phyloP scores from a whole-genome alignment of 805 yeast species.

The Nakazawaea ernobii region DNA sequence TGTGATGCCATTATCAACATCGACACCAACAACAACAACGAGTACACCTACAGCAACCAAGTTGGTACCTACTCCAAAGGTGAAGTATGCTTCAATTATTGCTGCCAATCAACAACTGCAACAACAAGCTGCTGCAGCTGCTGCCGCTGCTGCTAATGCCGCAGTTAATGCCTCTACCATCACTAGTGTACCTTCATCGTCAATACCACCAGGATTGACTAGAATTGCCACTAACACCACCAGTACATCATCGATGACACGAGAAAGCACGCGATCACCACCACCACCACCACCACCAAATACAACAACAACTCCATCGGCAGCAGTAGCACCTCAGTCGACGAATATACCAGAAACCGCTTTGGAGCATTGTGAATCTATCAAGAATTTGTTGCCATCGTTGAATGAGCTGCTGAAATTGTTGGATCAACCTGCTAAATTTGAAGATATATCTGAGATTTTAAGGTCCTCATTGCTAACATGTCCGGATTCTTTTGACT shows the following conservation, averaged over 20 bases:
- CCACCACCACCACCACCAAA: neutral
- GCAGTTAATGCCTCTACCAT: conserved; percentile 12
- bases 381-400: conserved; percentile 5
- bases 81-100: conserved; percentile 5
- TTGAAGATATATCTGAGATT: conserved; percentile 46
- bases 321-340: too few relatives aligned
- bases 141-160: conserved; percentile 13
- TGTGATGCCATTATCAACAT: neutral
- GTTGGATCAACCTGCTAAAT: conserved; percentile 41
- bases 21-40: neutral
- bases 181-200: neutral
- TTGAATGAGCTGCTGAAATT: neutral
- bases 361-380: neutral
- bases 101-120: conserved; percentile 10
- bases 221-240: conserved; percentile 1
- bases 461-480: conserved; percentile 76
- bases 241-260: neutral
- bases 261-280: conserved; percentile 10
- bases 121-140: conserved; percentile 15
- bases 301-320: too few relatives aligned
- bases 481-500: conserved; percentile 91
- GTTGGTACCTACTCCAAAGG: conserved; percentile 5
- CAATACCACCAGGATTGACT: conserved; percentile 3
- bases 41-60: conserved; percentile 5
- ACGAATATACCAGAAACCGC: too few relatives aligned